phyloP scores from a whole-genome alignment of 1,284 basidiomycete genomes.

The Phenoliferia sp. region DNA sequence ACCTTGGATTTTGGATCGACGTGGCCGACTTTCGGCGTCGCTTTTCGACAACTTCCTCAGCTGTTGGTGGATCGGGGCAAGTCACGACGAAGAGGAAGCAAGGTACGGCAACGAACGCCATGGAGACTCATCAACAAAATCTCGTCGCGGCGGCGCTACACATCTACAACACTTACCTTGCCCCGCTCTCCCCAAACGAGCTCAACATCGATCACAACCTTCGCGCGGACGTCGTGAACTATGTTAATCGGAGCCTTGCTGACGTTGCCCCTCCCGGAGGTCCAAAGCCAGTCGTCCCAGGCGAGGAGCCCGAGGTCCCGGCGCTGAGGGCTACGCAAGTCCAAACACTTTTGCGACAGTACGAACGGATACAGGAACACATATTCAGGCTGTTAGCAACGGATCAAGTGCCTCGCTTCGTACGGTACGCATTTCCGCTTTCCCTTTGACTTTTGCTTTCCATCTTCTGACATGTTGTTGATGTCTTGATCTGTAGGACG shows the following conservation, averaged over 20 bases:
- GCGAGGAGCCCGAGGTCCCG: constrained; percentile 20
- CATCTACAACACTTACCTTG: constrained; percentile 92
- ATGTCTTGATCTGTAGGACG: constrained; percentile 6
- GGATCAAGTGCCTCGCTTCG: constrained; percentile 72
- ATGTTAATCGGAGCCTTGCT: constrained; percentile 59
- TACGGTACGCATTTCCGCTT: constrained; percentile 17
- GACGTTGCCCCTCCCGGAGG: constrained; percentile 52
- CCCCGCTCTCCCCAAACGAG: constrained; percentile 89
- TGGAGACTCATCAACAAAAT: constrained; percentile 96
- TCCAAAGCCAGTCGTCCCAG: constrained; percentile 46
- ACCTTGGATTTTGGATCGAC: constrained; percentile 93
- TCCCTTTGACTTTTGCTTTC: not conserved
- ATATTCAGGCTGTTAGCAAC: constrained; percentile 97
- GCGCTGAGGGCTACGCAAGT: constrained; percentile 75
- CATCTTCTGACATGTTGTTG: not conserved
- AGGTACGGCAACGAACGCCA: constrained; percentile 56
- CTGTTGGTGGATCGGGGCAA: constrained; percentile 53
- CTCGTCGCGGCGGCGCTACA: constrained; percentile 89
- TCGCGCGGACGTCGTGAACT: constrained; percentile 86
- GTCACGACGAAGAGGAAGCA: constrained; percentile 52
- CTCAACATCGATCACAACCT: constrained; percentile 97
- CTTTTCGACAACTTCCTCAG: constrained; percentile 90
- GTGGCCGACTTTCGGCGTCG: constrained; percentile 94
- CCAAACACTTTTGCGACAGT: constrained; percentile 85
- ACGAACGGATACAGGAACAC: constrained; percentile 93